Evolutionary conservation across 2,329 filamentous ascomycete genomes (phyloP), one percentile per base, ranked within the genome.

Genomic region (Fusarium brachygibbosum): DNA sequence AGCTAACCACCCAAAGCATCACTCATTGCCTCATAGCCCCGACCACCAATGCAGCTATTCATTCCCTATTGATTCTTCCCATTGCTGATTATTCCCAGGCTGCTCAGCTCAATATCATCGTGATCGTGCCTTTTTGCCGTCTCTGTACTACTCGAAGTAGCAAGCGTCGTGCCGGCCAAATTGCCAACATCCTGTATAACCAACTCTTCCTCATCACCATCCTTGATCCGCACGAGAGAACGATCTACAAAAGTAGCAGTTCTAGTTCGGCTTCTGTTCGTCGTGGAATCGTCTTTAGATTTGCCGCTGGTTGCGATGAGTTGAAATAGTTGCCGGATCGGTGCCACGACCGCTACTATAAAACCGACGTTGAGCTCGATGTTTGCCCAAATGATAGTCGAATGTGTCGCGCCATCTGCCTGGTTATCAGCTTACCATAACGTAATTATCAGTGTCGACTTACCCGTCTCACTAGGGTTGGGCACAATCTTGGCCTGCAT

Each of bases 321-420:
- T 10, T 6, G 23, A 1, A 35, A 12, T 0, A 66, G 34, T 1
- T 66, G 62, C 0, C 49, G 48, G 25, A 40, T 32, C 16, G 57
- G 52, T 11, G 49, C 55, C 0, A 38, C 19, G 7, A 58, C 59
- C 0, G 59, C 64, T 0, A 68, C 64, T 7, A 61, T 31, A 1
- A 48, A 16, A 2, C 66, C 50, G 11, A 60, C 46, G 31, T 64
- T 60, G 3, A 48, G 31, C 23, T 68, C 64, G 6, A 60, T n/a
- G 1, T 34, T 40, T 0, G 58, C 29, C 48, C 58, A 56, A 16
- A 55, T 37, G 9, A 55, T 29, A 3, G 44, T 29, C 5, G 23
- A 10, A 37, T 55, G 41, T 13, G 29, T 21, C 6, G 32, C 29
- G 6, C n/a, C 8, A 14, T 55, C 52, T 55, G 14, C 28, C 13